Evolutionary conservation across 1,139 yeast species (phyloP).

Genomic region (Blastobotrys indianensis): DNA sequence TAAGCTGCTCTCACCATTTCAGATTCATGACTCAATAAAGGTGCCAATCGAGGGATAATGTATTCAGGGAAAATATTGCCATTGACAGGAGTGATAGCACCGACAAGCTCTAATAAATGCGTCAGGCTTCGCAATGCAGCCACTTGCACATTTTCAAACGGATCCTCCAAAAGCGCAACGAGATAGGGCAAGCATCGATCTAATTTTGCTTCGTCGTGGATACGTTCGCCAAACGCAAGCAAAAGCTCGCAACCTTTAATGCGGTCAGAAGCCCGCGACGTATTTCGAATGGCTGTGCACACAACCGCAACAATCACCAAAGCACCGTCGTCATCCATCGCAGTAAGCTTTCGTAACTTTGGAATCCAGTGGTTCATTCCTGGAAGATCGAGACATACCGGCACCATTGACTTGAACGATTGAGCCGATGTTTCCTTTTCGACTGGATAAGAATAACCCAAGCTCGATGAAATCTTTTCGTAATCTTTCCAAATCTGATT

Average conservation of each 20-base stretch:
- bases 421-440: not conserved
- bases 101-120: slow-evolving; percentile 59
- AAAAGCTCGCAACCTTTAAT: slow-evolving; percentile 71
- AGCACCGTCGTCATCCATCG: slow-evolving; percentile 44
- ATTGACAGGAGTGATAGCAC: slow-evolving; percentile 69
- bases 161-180: slow-evolving; percentile 50
- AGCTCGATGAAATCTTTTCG: slow-evolving; percentile 44
- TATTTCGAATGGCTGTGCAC: slow-evolving; percentile 59
- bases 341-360: slow-evolving; percentile 18
- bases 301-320: slow-evolving; percentile 59
- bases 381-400: slow-evolving; percentile 48
- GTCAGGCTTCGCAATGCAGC: slow-evolving; percentile 35
- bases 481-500: slow-evolving; percentile 53
- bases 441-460: slow-evolving; percentile 41
- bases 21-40: slow-evolving; percentile 38
- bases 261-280: slow-evolving; percentile 57
- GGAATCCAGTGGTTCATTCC: slow-evolving; percentile 34
- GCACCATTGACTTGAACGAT: slow-evolving; percentile 20
- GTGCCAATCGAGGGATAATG: slow-evolving; percentile 62
- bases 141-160: slow-evolving; percentile 51
- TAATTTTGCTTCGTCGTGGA: slow-evolving; percentile 76
- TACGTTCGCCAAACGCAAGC: slow-evolving; percentile 66
- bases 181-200: slow-evolving; percentile 83
- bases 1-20: slow-evolving; percentile 54
- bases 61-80: slow-evolving; percentile 74